Evolutionary conservation across 768 basidiomycete species (phyloP).

Genomic region (Pulveroboletus sp.): DNA sequence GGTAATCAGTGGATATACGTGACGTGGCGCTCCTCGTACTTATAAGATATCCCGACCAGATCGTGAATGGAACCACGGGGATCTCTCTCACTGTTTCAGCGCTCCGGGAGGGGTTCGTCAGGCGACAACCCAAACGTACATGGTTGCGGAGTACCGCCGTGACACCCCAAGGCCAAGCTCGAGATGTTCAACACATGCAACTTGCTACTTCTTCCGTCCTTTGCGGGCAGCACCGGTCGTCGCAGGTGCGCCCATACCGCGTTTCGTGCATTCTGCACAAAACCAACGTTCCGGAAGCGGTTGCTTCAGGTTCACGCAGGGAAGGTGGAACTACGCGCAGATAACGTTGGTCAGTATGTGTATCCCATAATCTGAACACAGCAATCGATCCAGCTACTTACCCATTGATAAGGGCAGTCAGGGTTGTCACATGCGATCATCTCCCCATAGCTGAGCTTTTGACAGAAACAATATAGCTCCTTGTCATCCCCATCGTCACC

Average conservation of each 20-base stretch:
- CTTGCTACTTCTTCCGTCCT: constrained; percentile 38
- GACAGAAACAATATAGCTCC: constrained; percentile 58
- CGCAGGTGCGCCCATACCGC: constrained; percentile 31
- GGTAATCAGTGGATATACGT: too few species aligned
- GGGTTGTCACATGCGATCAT: constrained; percentile 65
- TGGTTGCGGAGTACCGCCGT: background rate
- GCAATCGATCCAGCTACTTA: constrained; percentile 30
- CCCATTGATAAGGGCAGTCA: constrained; percentile 57
- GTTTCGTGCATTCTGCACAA: constrained; percentile 49
- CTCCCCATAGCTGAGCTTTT: constrained; percentile 59
- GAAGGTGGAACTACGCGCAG: constrained; percentile 51
- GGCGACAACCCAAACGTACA: background rate
- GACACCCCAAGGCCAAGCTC: background rate
- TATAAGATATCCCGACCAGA: background rate
- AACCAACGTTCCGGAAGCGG: constrained; percentile 57
- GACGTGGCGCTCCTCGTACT: too few species aligned
- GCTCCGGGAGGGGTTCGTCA: too few species aligned
- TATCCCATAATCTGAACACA: background rate
- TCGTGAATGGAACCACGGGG: background rate
- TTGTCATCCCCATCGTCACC: constrained; percentile 55
- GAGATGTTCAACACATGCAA: background rate
- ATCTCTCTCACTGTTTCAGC: background rate
- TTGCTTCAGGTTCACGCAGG: constrained; percentile 53
- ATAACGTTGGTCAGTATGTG: constrained; percentile 8
- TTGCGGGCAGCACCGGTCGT: constrained; percentile 30